Evolutionary conservation across 2,329 filamentous ascomycete genomes (phyloP).

Genomic region (Microcyclospora pomicola): DNA sequence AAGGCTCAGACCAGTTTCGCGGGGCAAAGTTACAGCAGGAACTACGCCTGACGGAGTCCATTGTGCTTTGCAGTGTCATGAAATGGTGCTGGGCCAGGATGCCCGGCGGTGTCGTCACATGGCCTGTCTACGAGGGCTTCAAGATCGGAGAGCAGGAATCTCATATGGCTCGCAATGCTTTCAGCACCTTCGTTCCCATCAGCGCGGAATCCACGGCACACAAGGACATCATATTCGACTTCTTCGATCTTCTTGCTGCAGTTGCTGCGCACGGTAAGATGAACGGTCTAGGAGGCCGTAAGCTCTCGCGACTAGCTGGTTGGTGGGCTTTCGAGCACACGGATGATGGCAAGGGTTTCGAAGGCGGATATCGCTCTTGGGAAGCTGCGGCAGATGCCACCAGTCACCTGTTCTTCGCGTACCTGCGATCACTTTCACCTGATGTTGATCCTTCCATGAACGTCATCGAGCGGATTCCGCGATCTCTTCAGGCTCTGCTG

Average conservation of each 20-base stretch:
- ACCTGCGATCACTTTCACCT: constrained; percentile 80
- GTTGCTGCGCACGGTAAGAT: constrained; percentile 85
- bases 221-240: constrained; percentile 83
- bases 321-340: constrained; percentile 98
- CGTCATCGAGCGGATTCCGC: constrained; percentile 73
- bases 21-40: constrained; percentile 70
- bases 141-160: constrained; percentile 90
- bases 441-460: constrained; percentile 53
- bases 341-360: constrained; percentile 80
- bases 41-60: constrained; percentile 80
- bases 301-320: constrained; percentile 84
- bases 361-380: constrained; percentile 87
- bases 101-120: constrained; percentile 80
- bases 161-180: constrained; percentile 78
- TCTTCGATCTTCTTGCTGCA: constrained; percentile 84
- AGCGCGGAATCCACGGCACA: constrained; percentile 79
- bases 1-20: constrained; percentile 41
- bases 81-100: constrained; percentile 99
- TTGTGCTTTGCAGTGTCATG: constrained; percentile 85
- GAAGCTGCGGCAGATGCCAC: constrained; percentile 83
- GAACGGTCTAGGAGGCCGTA: constrained; percentile 85
- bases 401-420: constrained; percentile 95
- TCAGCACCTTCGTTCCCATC: constrained; percentile 89
- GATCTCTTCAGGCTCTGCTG: constrained; percentile 79
- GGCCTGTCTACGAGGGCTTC: constrained; percentile 95